phyloP scores from a whole-genome alignment of 305 asterid species.

The Fraxinus xanthoxyloides region DNA sequence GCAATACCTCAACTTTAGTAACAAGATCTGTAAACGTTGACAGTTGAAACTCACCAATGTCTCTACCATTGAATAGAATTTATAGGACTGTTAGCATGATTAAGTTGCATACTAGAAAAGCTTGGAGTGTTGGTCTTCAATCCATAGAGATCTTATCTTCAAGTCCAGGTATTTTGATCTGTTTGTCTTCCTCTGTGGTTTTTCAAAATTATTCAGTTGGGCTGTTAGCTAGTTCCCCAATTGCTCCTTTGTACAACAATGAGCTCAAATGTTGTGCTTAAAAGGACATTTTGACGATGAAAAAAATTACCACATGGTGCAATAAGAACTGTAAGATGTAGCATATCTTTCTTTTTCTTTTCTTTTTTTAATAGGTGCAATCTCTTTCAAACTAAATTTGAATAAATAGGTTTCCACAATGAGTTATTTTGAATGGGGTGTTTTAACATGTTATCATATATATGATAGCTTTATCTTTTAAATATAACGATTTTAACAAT shows the following conservation, averaged over 20 bases:
- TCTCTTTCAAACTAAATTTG: not conserved
- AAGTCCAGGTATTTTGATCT: not conserved
- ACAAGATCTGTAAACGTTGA: not conserved
- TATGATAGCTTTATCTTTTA: too few species aligned
- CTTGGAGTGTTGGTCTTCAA: not conserved
- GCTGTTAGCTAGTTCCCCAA: not conserved
- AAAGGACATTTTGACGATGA: not conserved
- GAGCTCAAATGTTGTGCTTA: not conserved
- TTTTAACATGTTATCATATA: not conserved
- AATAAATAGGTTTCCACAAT: not conserved
- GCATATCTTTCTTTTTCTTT: not conserved
- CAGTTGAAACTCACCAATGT: not conserved
- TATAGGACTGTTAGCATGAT: not conserved
- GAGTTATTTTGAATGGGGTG: not conserved
- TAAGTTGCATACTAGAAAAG: conserved; percentile 4
- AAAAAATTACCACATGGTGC: not conserved
- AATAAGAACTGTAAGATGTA: not conserved
- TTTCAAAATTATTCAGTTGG: not conserved
- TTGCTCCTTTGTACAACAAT: not conserved
- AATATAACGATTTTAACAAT: too few species aligned
- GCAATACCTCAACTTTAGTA: conserved; percentile 48
- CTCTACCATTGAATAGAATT: not conserved
- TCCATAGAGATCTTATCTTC: not conserved
- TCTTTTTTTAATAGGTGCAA: not conserved
- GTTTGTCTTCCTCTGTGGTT: not conserved